A percentile compares a stretch with the other conserved stretches of the same genome.
phyloP scores from a whole-genome alignment of 768 basidiomycete genomes.

The Rickenella mellea region DNA sequence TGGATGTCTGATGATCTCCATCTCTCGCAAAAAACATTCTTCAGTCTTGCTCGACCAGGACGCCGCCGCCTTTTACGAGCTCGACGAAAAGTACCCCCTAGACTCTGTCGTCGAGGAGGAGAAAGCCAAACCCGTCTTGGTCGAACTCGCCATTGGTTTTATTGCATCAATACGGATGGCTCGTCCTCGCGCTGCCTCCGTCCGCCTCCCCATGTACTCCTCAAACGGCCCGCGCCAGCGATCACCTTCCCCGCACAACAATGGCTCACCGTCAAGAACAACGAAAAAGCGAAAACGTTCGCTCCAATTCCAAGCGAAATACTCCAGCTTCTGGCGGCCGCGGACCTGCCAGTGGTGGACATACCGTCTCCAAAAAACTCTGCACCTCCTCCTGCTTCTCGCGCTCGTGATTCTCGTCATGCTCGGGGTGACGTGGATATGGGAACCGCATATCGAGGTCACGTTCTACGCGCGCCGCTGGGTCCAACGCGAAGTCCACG shows the following conservation, averaged over 20 bases:
- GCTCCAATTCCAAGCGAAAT: neutral
- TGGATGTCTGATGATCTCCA: too few species aligned
- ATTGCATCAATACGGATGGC: too few species aligned
- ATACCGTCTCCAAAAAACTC: too few species aligned
- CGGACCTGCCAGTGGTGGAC: neutral
- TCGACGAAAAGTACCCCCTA: too few species aligned
- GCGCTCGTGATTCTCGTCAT: neutral
- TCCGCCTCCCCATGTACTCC: neutral
- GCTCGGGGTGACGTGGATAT: neutral
- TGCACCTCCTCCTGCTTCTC: neutral
- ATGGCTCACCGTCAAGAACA: neutral
- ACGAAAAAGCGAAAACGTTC: neutral
- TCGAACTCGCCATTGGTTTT: too few species aligned
- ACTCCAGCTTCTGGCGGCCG: neutral
- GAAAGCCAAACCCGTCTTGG: too few species aligned
- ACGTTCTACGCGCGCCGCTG: slow-evolving; percentile 70
- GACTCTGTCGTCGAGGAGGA: too few species aligned
- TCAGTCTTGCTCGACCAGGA: too few species aligned
- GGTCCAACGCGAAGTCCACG: slow-evolving; percentile 64
- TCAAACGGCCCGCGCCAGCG: neutral
- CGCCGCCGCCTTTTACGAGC: too few species aligned
- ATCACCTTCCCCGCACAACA: neutral
- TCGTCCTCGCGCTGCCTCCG: neutral
- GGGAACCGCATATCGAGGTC: slow-evolving; percentile 78
- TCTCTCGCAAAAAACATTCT: too few species aligned